phyloP scores from a whole-genome alignment of 164 flowering plant species.

The Nelumbo lutea region DNA sequence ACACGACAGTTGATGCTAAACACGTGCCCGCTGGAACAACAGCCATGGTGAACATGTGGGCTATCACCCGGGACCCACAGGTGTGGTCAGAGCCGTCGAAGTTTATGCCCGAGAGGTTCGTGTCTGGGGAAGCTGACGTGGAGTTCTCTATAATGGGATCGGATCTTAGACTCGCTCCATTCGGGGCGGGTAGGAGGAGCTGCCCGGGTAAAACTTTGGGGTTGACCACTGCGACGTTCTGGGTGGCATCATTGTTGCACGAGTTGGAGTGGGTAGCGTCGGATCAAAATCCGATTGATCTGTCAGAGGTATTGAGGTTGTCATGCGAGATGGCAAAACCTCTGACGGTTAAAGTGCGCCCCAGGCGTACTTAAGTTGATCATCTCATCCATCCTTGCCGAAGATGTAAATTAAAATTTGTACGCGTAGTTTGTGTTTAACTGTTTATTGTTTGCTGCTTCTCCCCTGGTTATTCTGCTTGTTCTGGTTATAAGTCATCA shows the following conservation, averaged over 20 bases:
- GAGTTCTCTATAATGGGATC: conserved; percentile 54
- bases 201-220: conserved; percentile 73
- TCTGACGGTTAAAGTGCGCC: conserved; percentile 26
- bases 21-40: conserved; percentile 79
- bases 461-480: no score
- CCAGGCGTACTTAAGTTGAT: conserved; percentile 13
- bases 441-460: no score
- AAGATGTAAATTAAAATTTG: no score
- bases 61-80: conserved; percentile 54
- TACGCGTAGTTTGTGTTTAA: no score
- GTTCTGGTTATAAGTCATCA: no score
- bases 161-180: conserved; percentile 68
- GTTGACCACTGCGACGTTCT: conserved; percentile 42
- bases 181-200: conserved; percentile 63
- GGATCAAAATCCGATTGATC: conserved; percentile 32
- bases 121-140: conserved; percentile 16
- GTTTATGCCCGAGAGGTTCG: conserved; percentile 59
- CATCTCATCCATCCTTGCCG: no score
- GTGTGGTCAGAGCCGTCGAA: conserved; percentile 50
- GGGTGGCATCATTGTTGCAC: conserved; percentile 58
- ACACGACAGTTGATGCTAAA: conserved; percentile 52
- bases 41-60: conserved; percentile 94
- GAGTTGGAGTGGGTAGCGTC: conserved; percentile 40
- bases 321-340: conserved; percentile 58
- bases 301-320: conserved; percentile 44